Evolutionary conservation across 306 rosid genomes (phyloP), one percentile per base, ranked within the genome.

Genomic region (barrel medic (Medicago truncatula)): DNA sequence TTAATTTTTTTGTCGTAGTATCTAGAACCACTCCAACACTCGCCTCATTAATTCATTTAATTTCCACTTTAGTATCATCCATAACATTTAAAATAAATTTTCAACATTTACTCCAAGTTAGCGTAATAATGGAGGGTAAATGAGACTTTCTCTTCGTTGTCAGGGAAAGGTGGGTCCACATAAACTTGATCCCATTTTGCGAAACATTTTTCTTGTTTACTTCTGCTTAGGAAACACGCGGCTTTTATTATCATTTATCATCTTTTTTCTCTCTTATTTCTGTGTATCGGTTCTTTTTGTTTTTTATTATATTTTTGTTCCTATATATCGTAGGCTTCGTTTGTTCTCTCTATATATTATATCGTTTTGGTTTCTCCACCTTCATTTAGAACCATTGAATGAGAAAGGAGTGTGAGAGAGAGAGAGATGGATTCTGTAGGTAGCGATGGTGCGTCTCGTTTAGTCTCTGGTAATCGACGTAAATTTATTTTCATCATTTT

Each of bases 321-420:
- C 21, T 23, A 56, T 56, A 56, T 56, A 59, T 25, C 9, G 9
- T 7, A 59, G 8, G 10, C 18, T 11, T 25, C 65, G 57, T 23
- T 16, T 34, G 13, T 46, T 44, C 65, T 36, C 49, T 56, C 31
- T 28, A 28, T 23, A 31, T 61, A 61, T 14, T 14, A 31, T 15
- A 61, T 14, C 12, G 20, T 7, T 61, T 44, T 17, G 49, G n/a
- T 28, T 64, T 5, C 23, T 54, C 61, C 31, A 20, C 47, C 36
- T 31, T 66, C 38, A 0, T 36, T 68, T 47, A 2, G n/a, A 12
- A 59, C 8, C 17, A 5, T 52, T 80, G 20, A 7, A 61, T 36
- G 86, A 70, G 9, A n/a, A 49, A n/a, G 62, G 62, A 74, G 44
- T n/a, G 58, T 59, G 71, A 73, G 57, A 21, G 23, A 21, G 59